A percentile compares a stretch with the other conserved stretches of the same genome.
phyloP scores from a whole-genome alignment of 2,329 filamentous ascomycete genomes.

The Sordariomycetes sp. region DNA sequence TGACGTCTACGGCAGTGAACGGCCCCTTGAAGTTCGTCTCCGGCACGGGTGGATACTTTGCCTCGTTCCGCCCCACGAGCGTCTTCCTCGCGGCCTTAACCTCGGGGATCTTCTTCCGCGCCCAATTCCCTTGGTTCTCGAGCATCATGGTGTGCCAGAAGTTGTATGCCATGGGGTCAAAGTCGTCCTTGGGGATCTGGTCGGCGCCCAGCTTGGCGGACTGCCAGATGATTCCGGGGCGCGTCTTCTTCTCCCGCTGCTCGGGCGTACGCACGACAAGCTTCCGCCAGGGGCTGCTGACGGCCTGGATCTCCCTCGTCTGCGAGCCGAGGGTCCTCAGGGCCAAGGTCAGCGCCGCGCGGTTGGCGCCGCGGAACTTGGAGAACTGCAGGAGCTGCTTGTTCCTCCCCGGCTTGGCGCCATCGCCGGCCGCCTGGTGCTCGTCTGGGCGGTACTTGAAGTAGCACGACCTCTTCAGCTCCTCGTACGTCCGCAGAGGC shows the following conservation, averaged over 20 bases:
- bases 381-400: conserved; percentile 17
- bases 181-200: conserved; percentile 5
- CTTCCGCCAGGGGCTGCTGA: conserved; percentile 23
- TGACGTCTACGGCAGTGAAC: conserved; percentile 12
- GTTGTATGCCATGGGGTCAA: conserved; percentile 19
- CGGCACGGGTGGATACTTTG: conserved; percentile 11
- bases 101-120: conserved; percentile 11
- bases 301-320: conserved; percentile 23
- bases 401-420: conserved; percentile 1
- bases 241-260: background rate
- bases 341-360: conserved; percentile 32
- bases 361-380: conserved; percentile 26
- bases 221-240: conserved; percentile 6
- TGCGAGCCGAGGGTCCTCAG: conserved; percentile 22
- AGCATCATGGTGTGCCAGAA: conserved; percentile 16
- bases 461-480: conserved; percentile 6
- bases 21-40: conserved; percentile 18
- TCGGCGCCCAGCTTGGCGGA: conserved; percentile 4
- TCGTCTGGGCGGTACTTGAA: conserved; percentile 2
- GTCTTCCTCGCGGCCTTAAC: conserved; percentile 8
- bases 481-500: conserved; percentile 10
- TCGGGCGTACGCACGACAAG: conserved; percentile 9
- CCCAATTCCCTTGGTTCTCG: conserved; percentile 12
- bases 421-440: background rate
- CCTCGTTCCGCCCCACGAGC: background rate